A percentile compares a stretch with the other conserved stretches of the same genome.
Evolutionary conservation across 2,329 filamentous ascomycete genomes (phyloP).

Genomic region (Tolypocladium endophyticum): DNA sequence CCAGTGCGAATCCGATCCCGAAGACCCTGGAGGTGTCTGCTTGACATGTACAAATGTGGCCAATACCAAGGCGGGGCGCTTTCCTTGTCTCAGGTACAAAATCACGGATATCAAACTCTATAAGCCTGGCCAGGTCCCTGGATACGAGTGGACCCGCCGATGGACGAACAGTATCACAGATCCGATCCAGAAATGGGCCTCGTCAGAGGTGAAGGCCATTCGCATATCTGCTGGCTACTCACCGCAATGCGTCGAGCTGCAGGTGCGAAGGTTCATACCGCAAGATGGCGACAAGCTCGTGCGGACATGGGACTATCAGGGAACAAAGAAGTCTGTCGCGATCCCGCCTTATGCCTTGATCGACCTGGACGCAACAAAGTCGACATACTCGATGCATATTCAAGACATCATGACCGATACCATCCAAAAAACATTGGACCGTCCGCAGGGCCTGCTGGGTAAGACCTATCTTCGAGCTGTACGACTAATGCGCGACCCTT

Average conservation of each 20-base stretch:
- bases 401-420: conserved; percentile 34
- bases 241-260: conserved; percentile 32
- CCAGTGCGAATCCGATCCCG: conserved; percentile 42
- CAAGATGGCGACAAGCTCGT: conserved; percentile 43
- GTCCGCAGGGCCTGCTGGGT: conserved; percentile 28
- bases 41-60: conserved; percentile 42
- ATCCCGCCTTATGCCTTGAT: conserved; percentile 48
- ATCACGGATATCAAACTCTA: conserved; percentile 47
- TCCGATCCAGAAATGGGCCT: conserved; percentile 46
- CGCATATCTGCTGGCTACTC: conserved; percentile 45
- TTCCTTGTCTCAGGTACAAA: conserved; percentile 51
- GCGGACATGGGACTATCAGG: conserved; percentile 41
- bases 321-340: conserved; percentile 32
- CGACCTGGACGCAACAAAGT: conserved; percentile 39
- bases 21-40: conserved; percentile 37
- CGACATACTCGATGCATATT: conserved; percentile 40
- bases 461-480: conserved; percentile 39
- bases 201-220: conserved; percentile 37
- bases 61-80: conserved; percentile 38
- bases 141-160: conserved; percentile 47
- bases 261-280: conserved; percentile 44
- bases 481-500: conserved; percentile 20
- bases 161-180: conserved; percentile 46
- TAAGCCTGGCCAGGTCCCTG: conserved; percentile 47
- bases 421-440: conserved; percentile 27